Conservation (phyloP, 2,329 filamentous ascomycete species). For the Trichoderma endophyticum region DNA sequence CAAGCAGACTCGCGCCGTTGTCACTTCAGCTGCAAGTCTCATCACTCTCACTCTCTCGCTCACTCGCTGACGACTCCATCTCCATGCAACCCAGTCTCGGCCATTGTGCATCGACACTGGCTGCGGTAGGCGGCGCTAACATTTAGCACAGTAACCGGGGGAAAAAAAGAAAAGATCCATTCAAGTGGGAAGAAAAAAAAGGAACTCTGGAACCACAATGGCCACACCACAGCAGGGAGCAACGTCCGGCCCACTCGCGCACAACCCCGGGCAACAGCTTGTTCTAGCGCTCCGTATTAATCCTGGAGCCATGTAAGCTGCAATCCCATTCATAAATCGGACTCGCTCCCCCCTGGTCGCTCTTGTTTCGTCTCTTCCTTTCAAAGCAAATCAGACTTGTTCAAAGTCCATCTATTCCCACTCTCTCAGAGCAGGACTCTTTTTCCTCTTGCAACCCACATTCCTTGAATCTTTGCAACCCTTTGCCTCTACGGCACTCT, state of each 20-base stretch:
- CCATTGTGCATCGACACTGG: background rate
- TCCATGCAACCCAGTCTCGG: background rate
- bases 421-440: constrained; percentile 16
- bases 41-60: background rate
- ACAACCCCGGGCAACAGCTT: background rate
- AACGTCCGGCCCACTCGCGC: background rate
- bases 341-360: constrained; percentile 2
- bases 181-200: background rate
- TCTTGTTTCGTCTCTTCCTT: background rate
- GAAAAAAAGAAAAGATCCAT: background rate
- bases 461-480: constrained; percentile 26
- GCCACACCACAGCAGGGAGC: background rate
- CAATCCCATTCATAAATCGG: constrained; percentile 7
- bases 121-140: background rate
- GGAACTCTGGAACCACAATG: background rate
- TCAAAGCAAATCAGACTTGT: constrained; percentile 4
- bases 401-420: constrained; percentile 16
- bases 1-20: background rate
- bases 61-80: background rate
- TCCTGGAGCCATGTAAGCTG: constrained; percentile 7
- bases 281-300: constrained; percentile 18
- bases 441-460: constrained; percentile 12
- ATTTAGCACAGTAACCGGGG: background rate
- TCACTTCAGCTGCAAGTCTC: background rate
- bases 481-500: constrained; percentile 19